These are phyloP conservation scores for Microdochium trichocladiopsis DNA, from an alignment of 2,329 filamentous ascomycete species.

Conservation along the genomic window DNA sequence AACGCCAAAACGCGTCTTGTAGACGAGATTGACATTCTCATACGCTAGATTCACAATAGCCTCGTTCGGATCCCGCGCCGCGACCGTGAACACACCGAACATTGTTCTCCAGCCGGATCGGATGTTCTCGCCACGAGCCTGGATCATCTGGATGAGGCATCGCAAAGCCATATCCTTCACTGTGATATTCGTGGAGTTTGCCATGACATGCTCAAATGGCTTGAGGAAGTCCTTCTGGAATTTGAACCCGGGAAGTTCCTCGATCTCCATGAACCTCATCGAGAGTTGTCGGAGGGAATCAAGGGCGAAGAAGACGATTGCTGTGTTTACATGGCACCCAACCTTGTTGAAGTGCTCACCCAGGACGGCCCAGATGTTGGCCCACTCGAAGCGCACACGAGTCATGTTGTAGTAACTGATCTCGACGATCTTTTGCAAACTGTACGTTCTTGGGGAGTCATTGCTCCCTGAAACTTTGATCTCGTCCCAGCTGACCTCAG, in stretches of 20 bases:
- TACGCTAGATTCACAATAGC: slow-evolving; percentile 94
- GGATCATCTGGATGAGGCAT: slow-evolving; percentile 98
- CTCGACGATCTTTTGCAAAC: slow-evolving; percentile 94
- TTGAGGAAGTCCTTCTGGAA: slow-evolving; percentile 99
- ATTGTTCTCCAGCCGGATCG: slow-evolving; percentile 98
- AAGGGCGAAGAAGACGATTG: slow-evolving; percentile 94
- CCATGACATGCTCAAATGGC: slow-evolving; percentile 95
- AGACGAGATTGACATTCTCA: slow-evolving; percentile 93
- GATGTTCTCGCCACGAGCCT: slow-evolving; percentile 93
- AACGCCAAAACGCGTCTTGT: slow-evolving; percentile 90
- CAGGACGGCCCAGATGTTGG: slow-evolving; percentile 94
- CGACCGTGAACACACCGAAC: slow-evolving; percentile 98
- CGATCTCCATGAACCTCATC: slow-evolving; percentile 98
- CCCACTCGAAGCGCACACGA: slow-evolving; percentile 96
- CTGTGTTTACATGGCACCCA: slow-evolving; percentile 91
- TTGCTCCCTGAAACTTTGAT: slow-evolving; percentile 96
- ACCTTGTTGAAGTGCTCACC: slow-evolving; percentile 98
- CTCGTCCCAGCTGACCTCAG: slow-evolving; percentile 97
- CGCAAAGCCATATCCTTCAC: slow-evolving; percentile 97
- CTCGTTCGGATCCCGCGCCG: slow-evolving; percentile 87
- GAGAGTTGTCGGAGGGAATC: slow-evolving; percentile 93
- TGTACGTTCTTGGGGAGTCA: slow-evolving; percentile 93
- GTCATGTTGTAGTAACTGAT: slow-evolving; percentile 99
- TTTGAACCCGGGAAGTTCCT: slow-evolving; percentile 96
- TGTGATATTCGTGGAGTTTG: slow-evolving; percentile 81